Conservation (phyloP, 495 filamentous ascomycete species). For the Neurospora intermedia region DNA sequence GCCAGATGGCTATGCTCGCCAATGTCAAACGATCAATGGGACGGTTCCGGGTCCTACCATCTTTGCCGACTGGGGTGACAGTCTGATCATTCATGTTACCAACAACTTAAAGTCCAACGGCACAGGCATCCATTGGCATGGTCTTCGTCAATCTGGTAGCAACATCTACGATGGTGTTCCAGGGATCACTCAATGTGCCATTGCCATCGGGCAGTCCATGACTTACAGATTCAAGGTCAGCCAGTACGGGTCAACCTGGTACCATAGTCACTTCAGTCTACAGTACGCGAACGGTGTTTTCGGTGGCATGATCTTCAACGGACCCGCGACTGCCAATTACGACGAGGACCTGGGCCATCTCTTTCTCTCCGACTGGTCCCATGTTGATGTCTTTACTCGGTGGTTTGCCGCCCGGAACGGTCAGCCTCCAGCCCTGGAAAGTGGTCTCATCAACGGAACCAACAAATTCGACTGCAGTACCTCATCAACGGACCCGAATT, state of each 20-base stretch:
- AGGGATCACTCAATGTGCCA: conserved; percentile 23
- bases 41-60: conserved; percentile 46
- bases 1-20: conserved; percentile 43
- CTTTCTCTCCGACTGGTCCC: conserved; percentile 16
- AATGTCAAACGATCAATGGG: conserved; percentile 46
- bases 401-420: conserved; percentile 22
- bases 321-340: conserved; percentile 34
- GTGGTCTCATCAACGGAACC: conserved; percentile 27
- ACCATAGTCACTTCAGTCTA: conserved; percentile 36
- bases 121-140: conserved; percentile 27
- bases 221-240: conserved; percentile 22
- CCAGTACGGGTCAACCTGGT: conserved; percentile 30
- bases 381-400: conserved; percentile 18
- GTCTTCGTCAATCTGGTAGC: conserved; percentile 17
- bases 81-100: conserved; percentile 25
- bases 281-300: conserved; percentile 35
- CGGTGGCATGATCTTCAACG: conserved; percentile 41
- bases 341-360: conserved; percentile 18
- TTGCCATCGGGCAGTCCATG: conserved; percentile 16
- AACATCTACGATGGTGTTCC: conserved; percentile 22
- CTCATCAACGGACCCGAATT: conserved; percentile 11
- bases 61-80: conserved; percentile 39
- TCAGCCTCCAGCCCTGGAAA: conserved; percentile 22
- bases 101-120: conserved; percentile 14
- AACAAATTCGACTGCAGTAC: conserved; percentile 25